phyloP scores from a whole-genome alignment of 306 rosid species.

The Erythrophleum fordii region DNA sequence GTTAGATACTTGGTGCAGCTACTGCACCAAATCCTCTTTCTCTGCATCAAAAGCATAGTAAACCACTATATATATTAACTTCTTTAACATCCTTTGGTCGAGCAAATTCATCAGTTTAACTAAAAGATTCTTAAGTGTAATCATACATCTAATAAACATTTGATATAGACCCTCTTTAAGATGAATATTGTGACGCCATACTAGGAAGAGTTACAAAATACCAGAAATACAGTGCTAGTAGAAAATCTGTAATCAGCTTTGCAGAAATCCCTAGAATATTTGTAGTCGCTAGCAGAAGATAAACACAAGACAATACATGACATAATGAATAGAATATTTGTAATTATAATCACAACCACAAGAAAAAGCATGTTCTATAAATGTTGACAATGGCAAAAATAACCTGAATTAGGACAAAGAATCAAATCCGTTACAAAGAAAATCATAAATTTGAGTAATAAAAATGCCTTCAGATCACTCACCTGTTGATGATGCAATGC shows the following conservation, averaged over 20 bases:
- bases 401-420: not conserved
- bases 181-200: constrained; percentile 30
- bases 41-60: constrained; percentile 98
- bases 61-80: constrained; percentile 76
- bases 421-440: not conserved
- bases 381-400: not conserved
- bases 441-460: constrained; percentile 8
- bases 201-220: not conserved
- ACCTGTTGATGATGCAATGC: constrained; percentile 96
- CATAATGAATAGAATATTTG: constrained; percentile 23
- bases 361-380: not conserved
- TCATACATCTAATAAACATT: constrained; percentile 40
- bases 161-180: constrained; percentile 30
- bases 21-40: constrained; percentile 85
- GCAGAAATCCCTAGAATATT: not conserved
- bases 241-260: not conserved
- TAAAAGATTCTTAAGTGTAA: constrained; percentile 45
- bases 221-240: constrained; percentile 34
- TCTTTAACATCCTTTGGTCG: constrained; percentile 45
- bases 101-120: constrained; percentile 48
- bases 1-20: constrained; percentile 93
- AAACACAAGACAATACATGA: not conserved
- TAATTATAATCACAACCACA: not conserved
- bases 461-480: constrained; percentile 53
- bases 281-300: not conserved